Percentiles rank a stretch among this genome's conserved stretches.
phyloP scores from a whole-genome alignment of 345 rosid species.

The Conringia planisiliqua region DNA sequence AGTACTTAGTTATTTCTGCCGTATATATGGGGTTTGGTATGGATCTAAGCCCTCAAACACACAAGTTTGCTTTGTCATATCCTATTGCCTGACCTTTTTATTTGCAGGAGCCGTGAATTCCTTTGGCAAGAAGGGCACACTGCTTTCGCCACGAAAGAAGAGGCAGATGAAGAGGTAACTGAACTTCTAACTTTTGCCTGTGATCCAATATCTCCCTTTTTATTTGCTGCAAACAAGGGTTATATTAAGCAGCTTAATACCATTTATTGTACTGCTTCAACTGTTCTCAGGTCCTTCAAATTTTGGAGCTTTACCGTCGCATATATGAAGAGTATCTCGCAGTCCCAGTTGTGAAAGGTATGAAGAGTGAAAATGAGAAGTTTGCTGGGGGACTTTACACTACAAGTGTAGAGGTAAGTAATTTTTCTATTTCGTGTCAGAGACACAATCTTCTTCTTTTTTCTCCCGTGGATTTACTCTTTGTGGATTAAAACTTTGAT shows the following conservation, averaged over 20 bases:
- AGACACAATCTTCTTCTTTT: not conserved
- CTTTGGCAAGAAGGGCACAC: constrained; percentile 99
- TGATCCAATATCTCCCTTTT: not conserved
- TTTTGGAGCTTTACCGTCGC: constrained; percentile 83
- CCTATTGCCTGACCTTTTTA: not conserved
- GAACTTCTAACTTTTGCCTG: constrained; percentile 9
- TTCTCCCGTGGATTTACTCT: not conserved
- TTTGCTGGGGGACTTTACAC: constrained; percentile 99
- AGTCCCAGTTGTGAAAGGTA: constrained; percentile 85
- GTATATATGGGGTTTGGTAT: not conserved
- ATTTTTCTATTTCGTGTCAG: not conserved
- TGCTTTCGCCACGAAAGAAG: constrained; percentile 79
- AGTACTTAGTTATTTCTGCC: not conserved
- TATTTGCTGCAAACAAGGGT: not conserved
- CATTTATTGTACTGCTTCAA: not conserved
- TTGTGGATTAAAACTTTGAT: not conserved
- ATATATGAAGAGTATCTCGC: constrained; percentile 93
- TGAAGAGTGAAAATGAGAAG: constrained; percentile 95
- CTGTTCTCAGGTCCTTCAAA: constrained; percentile 39
- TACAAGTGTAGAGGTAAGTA: constrained; percentile 79
- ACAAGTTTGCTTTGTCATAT: not conserved
- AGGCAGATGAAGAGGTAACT: constrained; percentile 86
- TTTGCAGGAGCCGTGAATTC: constrained; percentile 92
- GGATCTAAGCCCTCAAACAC: not conserved
- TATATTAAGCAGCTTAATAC: not conserved